Evolutionary conservation across 2,329 filamentous ascomycete species (phyloP).

Genomic region (Epichloe glyceriae): DNA sequence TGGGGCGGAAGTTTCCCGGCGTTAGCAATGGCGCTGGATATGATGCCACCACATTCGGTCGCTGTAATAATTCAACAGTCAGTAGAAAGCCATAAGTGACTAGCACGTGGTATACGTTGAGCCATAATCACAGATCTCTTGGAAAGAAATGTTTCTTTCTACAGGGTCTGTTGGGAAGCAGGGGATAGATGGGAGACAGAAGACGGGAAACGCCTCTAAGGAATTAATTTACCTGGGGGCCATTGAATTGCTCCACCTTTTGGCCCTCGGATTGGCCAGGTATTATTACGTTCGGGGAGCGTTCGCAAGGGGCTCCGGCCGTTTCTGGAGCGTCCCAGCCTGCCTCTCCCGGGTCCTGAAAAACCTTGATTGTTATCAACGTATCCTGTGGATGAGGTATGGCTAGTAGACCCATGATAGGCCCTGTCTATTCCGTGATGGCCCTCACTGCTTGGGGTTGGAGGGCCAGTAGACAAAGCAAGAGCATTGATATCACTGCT

Average conservation of each 20-base stretch:
- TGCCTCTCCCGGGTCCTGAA: slow-evolving; percentile 72
- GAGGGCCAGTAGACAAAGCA: slow-evolving; percentile 12
- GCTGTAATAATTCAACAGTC: neutral
- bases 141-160: neutral
- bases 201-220: neutral
- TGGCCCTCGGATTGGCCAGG: slow-evolving; percentile 37
- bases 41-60: slow-evolving; percentile 57
- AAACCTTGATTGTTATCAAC: slow-evolving; percentile 45
- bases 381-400: slow-evolving; percentile 32
- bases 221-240: slow-evolving; percentile 30
- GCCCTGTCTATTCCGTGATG: slow-evolving; percentile 13
- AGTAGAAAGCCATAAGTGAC: neutral
- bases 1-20: slow-evolving; percentile 56
- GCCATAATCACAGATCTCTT: neutral
- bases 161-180: neutral
- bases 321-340: slow-evolving; percentile 57
- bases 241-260: slow-evolving; percentile 33
- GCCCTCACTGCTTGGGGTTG: slow-evolving; percentile 19
- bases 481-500: slow-evolving; percentile 29
- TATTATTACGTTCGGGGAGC: slow-evolving; percentile 43
- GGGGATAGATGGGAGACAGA: neutral
- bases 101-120: neutral
- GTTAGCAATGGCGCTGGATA: slow-evolving; percentile 83
- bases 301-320: slow-evolving; percentile 50
- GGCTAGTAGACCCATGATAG: slow-evolving; percentile 14